A percentile compares a stretch with the other conserved stretches of the same genome.
Evolutionary conservation across 441 rosid species (phyloP).

Genomic region (Jatropha podagrica): DNA sequence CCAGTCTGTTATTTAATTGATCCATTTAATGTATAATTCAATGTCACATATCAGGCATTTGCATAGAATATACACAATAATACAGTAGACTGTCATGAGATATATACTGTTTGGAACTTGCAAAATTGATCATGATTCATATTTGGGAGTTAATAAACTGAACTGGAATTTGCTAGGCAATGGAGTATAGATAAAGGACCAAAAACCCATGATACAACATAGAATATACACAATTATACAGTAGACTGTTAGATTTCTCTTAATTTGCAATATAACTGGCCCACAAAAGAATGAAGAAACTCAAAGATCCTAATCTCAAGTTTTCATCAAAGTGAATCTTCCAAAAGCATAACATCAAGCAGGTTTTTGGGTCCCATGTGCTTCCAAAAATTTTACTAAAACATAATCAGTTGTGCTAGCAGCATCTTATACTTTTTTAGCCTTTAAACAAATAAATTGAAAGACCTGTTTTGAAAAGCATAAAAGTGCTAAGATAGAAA

Average conservation of each 20-base stretch:
- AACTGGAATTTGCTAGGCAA: not conserved
- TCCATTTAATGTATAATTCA: not conserved
- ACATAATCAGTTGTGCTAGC: not conserved
- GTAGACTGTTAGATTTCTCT: not conserved
- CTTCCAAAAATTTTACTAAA: not conserved
- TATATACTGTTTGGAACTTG: not conserved
- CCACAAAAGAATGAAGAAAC: slow-evolving; percentile 1
- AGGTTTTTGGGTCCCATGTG: not conserved
- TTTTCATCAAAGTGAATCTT: not conserved
- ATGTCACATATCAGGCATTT: not conserved
- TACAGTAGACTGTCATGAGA: no score
- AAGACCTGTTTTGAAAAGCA: not conserved
- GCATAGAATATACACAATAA: not conserved
- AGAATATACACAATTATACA: not conserved
- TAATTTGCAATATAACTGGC: not conserved
- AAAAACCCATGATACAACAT: not conserved
- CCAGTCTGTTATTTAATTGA: not conserved
- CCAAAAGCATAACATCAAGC: not conserved
- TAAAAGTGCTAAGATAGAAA: slow-evolving; percentile 5
- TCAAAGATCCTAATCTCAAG: not conserved
- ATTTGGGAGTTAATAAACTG: not conserved
- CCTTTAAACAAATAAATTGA: not conserved
- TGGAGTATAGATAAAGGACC: not conserved
- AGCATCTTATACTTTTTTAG: not conserved
- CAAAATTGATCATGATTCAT: not conserved